These are phyloP conservation scores for Phanerochaete sordida DNA, from an alignment of 768 basidiomycete genomes.

Conservation along the genomic window DNA sequence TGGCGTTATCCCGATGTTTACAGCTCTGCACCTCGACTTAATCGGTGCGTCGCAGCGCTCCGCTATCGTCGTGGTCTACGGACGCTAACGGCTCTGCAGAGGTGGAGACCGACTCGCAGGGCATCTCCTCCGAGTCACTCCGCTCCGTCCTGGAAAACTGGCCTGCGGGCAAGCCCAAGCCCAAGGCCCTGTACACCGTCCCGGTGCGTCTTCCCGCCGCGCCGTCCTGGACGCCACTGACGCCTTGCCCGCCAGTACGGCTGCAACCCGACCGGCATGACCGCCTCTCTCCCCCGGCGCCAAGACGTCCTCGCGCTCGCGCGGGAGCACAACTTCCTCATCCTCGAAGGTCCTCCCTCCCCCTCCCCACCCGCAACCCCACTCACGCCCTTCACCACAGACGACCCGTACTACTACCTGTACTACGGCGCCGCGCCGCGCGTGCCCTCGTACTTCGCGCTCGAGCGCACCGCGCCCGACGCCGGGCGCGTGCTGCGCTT, in stretches of 20 bases:
- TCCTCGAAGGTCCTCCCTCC: constrained; percentile 67
- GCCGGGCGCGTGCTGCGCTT: constrained; percentile 84
- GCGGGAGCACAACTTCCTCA: constrained; percentile 71
- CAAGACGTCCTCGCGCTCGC: constrained; percentile 74
- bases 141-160: constrained; percentile 69
- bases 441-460: constrained; percentile 76
- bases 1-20: constrained; percentile 67
- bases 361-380: not conserved
- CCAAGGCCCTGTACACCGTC: constrained; percentile 81
- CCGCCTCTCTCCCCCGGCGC: constrained; percentile 65
- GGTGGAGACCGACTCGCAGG: constrained; percentile 74
- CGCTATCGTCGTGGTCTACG: not conserved
- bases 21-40: constrained; percentile 49
- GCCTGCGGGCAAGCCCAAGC: constrained; percentile 71
- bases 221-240: no score
- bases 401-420: constrained; percentile 79
- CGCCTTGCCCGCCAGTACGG: no score
- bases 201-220: no score
- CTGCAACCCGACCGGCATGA: constrained; percentile 86
- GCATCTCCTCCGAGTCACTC: constrained; percentile 60
- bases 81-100: constrained; percentile 38
- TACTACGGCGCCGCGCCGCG: constrained; percentile 68
- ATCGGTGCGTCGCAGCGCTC: constrained; percentile 41
- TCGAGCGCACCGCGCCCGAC: constrained; percentile 61
- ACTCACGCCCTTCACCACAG: constrained; percentile 32